Base-by-base conservation (phyloP, 73 alveolate species). In the Paramecium primaurelia region DNA sequence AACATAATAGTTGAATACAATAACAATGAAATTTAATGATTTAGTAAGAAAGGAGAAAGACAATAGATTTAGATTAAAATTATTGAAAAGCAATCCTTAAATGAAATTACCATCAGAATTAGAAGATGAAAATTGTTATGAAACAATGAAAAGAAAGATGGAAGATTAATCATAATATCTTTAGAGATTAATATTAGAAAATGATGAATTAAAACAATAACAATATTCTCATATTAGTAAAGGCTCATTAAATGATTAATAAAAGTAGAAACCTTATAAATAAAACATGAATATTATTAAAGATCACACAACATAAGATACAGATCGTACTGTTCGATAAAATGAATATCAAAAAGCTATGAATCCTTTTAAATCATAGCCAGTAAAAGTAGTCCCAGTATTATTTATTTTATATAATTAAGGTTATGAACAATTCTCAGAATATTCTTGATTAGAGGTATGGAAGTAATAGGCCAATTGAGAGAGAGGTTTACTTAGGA, bases 81-180 rank as follows among this genome's bases (percentile, higher is more conserved):
- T 80, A 44, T 26, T 80, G 34, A 80, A 80, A 47, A 80, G 59
- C n/a, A 34, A 26, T 75, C 47, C 87, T n/a, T 42, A 49, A 16
- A 47, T 18, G 30, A 42, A 80, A 80, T 47, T 80, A 25, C 91
- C 91, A 25, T 44, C 71, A 25, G 91, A 80, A 80, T 20, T 80
- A 26, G 91, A 80, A 49, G 71, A 80, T 9, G 91, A 80, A n/a
- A 47, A 80, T 80, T 80, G 91, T 7, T 80, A 80, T 80, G 71
- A 80, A 20, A 49, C 75, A 0, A 80, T 80, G 45, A 80, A 80
- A 20, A 25, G 75, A 25, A 80, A 45, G 77, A 42, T 80, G 75
- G 91, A 80, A 45, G 91, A 80, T 80, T 22, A 80, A 80, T 40
- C 91, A n/a, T 7, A 80, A 45, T 80, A 80, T 49, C 18, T 80